A percentile compares a stretch with the other conserved stretches of the same genome.
Evolutionary conservation across 106 monocot species (phyloP).

Genomic region (Dioscorea dumetorum): DNA sequence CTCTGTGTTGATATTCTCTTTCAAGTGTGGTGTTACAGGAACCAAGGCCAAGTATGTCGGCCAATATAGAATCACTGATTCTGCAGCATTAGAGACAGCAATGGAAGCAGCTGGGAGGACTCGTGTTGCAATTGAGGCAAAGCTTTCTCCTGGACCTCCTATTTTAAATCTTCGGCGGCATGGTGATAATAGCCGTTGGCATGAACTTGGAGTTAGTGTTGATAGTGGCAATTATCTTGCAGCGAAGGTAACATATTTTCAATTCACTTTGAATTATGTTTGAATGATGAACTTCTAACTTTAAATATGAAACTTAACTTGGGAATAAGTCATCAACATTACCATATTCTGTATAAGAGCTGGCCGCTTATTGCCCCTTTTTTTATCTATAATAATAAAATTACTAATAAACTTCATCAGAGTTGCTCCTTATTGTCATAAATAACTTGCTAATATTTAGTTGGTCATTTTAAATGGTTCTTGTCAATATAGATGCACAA

Average conservation of each 20-base stretch:
- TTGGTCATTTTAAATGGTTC: no score
- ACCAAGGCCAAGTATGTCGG: conserved; percentile 63
- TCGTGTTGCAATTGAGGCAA: conserved; percentile 76
- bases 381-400: no score
- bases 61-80: conserved; percentile 73
- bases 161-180: conserved; percentile 76
- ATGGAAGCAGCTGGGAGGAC: conserved; percentile 82
- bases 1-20: no score
- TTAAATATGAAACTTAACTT: not conserved
- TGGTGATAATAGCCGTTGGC: conserved; percentile 91
- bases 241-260: conserved; percentile 57
- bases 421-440: no score
- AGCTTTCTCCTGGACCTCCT: conserved; percentile 93
- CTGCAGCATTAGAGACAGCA: conserved; percentile 68
- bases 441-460: no score
- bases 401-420: no score
- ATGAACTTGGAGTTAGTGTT: conserved; percentile 78
- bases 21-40: conserved; percentile 21
- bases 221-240: conserved; percentile 90
- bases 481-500: no score
- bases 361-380: no score
- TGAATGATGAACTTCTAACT: not conserved
- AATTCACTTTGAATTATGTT: not conserved
- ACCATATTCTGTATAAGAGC: not conserved
- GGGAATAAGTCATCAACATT: no score